Base-by-base conservation (phyloP, 129 eudicot species). In the Chrysanthemum lavandulifolium region DNA sequence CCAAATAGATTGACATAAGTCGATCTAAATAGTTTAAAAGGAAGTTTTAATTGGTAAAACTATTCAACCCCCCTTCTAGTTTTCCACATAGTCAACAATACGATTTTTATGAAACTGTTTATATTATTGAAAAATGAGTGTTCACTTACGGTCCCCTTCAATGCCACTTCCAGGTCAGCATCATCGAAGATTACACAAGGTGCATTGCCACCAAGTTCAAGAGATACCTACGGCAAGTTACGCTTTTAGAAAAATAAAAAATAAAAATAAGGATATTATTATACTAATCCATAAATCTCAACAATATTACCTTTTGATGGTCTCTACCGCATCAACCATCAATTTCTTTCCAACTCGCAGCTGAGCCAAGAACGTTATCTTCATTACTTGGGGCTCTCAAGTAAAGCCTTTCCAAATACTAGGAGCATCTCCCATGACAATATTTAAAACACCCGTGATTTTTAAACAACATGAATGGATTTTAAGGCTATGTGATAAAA, bases 121-220 rank as follows among this genome's bases (percentile, higher is more conserved):
- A 31, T 4, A 3, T 31, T 31, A 31, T 3, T 31, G 40, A 31
- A 31, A 31, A 31, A 31, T 29, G 57, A 31, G 4, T 3, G 5
- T 31, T 56, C 36, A 73, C 98, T 92, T 84, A 92, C 98, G 51
- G 89, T 69, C 77, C 96, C 98, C 83, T 85, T 93, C 52, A 93
- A 9, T 65, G 98, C 97, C 21, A 87, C 97, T 61, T 87, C 96
- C 79, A 93, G 80, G 84, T 93, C 98, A 58, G 97, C 98, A 81
- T 93, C 98, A 84, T 93, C 96, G 74, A 93, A 93, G 57, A 93
- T 75, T 73, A 93, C 86, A 84, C 92, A 89, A 73, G 97, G 97
- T 67, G 98, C 98, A 84, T 93, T 93, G 71, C 98, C 98, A 76
- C 97, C 98, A 86, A 93, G 97, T 78, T 93, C 98, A 48, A 93